A percentile compares a stretch with the other conserved stretches of the same genome.
These are phyloP conservation scores for Waltergamsia citrina DNA, from an alignment of 2,329 filamentous ascomycete genomes.

Conservation along the genomic window DNA sequence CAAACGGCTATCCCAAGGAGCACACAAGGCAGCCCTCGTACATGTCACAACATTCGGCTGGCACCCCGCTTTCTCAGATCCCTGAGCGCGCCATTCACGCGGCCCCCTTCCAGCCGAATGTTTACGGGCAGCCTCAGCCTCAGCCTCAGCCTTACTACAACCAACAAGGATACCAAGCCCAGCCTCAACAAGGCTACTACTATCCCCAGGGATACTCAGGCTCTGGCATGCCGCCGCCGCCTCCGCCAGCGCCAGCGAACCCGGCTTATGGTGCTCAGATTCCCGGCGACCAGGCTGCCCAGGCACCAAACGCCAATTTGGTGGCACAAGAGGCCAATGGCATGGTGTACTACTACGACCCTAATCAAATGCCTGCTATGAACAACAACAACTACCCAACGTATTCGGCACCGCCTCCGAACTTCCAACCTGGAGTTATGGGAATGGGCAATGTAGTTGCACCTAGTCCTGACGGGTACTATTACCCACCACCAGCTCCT, in stretches of 20 bases:
- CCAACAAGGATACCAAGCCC: slow-evolving; percentile 34
- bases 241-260: slow-evolving; percentile 48
- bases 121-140: slow-evolving; percentile 44
- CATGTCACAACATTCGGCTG: slow-evolving; percentile 59
- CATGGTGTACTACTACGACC: slow-evolving; percentile 91
- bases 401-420: slow-evolving; percentile 35
- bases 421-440: slow-evolving; percentile 48
- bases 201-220: not conserved
- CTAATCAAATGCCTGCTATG: slow-evolving; percentile 56
- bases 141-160: slow-evolving; percentile 38
- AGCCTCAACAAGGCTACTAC: slow-evolving; percentile 1
- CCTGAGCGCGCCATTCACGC: slow-evolving; percentile 89
- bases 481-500: slow-evolving; percentile 49
- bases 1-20: slow-evolving; percentile 45
- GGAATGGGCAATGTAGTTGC: slow-evolving; percentile 78
- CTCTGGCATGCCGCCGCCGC: slow-evolving; percentile 26
- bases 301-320: slow-evolving; percentile 29
- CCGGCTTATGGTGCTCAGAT: slow-evolving; percentile 31
- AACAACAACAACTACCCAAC: slow-evolving; percentile 38
- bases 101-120: slow-evolving; percentile 74
- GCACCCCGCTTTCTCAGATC: slow-evolving; percentile 82
- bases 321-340: slow-evolving; percentile 86
- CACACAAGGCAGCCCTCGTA: slow-evolving; percentile 63
- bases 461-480: slow-evolving; percentile 58
- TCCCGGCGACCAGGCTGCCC: slow-evolving; percentile 16